Percentiles rank a stretch among this genome's conserved stretches.
Conservation (phyloP, 805 yeast genomes). For the Yarrowia sp. region DNA sequence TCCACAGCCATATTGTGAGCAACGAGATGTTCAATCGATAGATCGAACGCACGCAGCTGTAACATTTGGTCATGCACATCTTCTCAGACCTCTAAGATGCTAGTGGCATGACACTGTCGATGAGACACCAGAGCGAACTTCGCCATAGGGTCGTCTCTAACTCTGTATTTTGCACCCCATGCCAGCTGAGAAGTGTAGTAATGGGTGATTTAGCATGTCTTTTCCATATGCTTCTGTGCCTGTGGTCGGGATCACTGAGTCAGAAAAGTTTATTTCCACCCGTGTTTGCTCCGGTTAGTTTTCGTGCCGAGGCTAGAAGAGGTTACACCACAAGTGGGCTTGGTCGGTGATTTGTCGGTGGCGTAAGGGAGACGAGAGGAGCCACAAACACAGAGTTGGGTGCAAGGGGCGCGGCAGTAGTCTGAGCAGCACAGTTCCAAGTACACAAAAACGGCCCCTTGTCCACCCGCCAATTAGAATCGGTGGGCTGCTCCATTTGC, state of each 20-base stretch:
- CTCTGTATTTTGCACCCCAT: neutral
- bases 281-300: slow-evolving; percentile 35
- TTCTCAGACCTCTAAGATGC: neutral
- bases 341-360: slow-evolving; percentile 10
- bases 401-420: too few relatives aligned
- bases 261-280: slow-evolving; percentile 19
- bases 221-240: slow-evolving; percentile 16
- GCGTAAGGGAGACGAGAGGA: too few relatives aligned
- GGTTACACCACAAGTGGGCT: neutral
- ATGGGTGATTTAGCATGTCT: neutral
- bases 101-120: slow-evolving; percentile 2
- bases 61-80: neutral
- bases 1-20: too few relatives aligned
- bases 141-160: too few relatives aligned
- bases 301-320: slow-evolving; percentile 34
- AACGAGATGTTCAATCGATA: too few relatives aligned
- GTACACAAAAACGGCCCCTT: too few relatives aligned
- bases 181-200: neutral
- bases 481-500: slow-evolving; percentile 27
- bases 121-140: neutral
- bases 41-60: neutral
- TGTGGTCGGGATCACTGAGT: slow-evolving; percentile 35
- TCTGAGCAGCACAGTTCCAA: too few relatives aligned
- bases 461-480: slow-evolving; percentile 4
- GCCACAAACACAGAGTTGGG: too few relatives aligned